A percentile compares a stretch with the other conserved stretches of the same genome.
Evolutionary conservation across 2,329 filamentous ascomycete genomes (phyloP).

Genomic region (Apiospora pterosperma): DNA sequence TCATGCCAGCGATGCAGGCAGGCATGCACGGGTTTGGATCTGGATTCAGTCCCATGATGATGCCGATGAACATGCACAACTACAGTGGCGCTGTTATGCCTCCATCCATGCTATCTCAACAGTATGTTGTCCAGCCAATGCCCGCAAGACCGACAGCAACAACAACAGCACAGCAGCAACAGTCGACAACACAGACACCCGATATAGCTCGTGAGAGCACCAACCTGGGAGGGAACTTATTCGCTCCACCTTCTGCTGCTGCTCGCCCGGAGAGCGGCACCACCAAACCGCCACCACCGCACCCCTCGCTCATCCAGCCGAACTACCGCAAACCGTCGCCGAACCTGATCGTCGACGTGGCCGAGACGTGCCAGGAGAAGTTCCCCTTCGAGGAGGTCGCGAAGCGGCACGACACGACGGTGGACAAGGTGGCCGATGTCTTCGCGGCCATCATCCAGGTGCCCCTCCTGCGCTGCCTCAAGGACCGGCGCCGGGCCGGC

Average conservation of each 20-base stretch:
- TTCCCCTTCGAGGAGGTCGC: constrained; percentile 46
- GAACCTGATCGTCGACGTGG: constrained; percentile 44
- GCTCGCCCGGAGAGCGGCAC: background rate
- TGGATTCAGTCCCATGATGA: constrained; percentile 22
- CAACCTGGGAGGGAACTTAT: background rate
- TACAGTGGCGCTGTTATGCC: constrained; percentile 16
- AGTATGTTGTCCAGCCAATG: background rate
- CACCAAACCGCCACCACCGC: constrained; percentile 6
- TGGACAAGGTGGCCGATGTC: constrained; percentile 42
- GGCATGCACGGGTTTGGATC: constrained; percentile 17
- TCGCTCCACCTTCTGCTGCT: background rate
- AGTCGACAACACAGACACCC: background rate
- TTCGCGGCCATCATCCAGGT: constrained; percentile 47
- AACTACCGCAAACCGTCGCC: constrained; percentile 32
- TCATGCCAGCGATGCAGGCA: constrained; percentile 18
- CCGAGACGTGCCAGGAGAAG: constrained; percentile 42
- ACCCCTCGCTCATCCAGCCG: constrained; percentile 21
- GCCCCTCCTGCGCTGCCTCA: constrained; percentile 42
- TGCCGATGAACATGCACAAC: constrained; percentile 18
- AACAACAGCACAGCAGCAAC: background rate
- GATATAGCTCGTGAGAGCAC: background rate
- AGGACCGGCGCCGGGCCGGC: constrained; percentile 39
- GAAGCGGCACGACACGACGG: constrained; percentile 37
- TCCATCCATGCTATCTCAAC: background rate
- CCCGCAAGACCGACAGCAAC: background rate